Percentiles rank a stretch among this genome's conserved stretches.
These are phyloP conservation scores for Macadamia tetraphylla DNA, from an alignment of 164 flowering plant species.

Conservation along the genomic window DNA sequence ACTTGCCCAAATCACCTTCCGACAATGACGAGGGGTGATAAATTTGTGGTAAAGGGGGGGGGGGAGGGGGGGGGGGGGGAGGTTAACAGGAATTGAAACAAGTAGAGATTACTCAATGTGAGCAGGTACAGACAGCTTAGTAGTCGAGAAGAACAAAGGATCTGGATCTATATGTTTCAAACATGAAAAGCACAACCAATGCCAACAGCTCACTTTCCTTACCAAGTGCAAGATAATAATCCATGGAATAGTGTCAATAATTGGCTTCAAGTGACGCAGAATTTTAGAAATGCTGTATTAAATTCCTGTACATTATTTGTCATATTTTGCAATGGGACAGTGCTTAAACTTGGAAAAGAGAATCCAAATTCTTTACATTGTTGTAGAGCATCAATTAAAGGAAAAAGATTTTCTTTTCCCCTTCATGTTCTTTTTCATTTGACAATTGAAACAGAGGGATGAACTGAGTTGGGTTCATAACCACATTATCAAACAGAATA, in stretches of 20 bases:
- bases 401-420: slow-evolving; percentile 6
- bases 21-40: too few species aligned
- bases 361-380: background rate
- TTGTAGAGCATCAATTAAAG: background rate
- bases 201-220: too few species aligned
- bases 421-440: background rate
- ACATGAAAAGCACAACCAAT: too few species aligned
- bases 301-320: background rate
- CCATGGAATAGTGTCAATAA: background rate
- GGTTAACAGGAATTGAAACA: too few species aligned
- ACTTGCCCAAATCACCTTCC: too few species aligned
- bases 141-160: too few species aligned
- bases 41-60: too few species aligned
- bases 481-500: slow-evolving; percentile 1
- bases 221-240: background rate
- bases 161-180: too few species aligned
- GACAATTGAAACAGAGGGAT: slow-evolving; percentile 1
- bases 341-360: background rate
- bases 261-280: background rate
- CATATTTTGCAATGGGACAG: slow-evolving; percentile 1
- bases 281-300: background rate
- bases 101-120: too few species aligned
- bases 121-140: too few species aligned
- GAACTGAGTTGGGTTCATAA: slow-evolving; percentile 20
- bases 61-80: too few species aligned